These are phyloP conservation scores for Stenogyne calaminthoides DNA, from an alignment of 305 asterid genomes.

Conservation along the genomic window DNA sequence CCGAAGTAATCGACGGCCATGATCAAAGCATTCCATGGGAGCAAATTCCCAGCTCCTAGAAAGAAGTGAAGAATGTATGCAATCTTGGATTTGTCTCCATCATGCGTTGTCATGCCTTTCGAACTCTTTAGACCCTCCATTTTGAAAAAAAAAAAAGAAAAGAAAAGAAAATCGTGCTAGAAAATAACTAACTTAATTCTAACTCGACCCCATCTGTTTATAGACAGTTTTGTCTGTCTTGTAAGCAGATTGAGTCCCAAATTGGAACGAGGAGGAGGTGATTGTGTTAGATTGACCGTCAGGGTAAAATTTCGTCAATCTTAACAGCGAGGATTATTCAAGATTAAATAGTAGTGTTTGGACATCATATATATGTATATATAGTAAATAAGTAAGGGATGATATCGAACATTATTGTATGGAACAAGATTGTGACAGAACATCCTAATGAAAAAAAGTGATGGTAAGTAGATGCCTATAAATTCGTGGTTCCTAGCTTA, in stretches of 20 bases:
- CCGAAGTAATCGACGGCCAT: slow-evolving; percentile 77
- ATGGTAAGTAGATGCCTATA: slow-evolving; percentile 10
- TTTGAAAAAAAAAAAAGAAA: background rate
- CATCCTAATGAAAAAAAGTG: background rate
- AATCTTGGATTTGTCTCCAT: slow-evolving; percentile 47
- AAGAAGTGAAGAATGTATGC: slow-evolving; percentile 72
- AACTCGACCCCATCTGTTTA: background rate
- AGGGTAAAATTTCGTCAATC: background rate
- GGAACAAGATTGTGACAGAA: slow-evolving; percentile 10
- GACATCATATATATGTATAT: background rate
- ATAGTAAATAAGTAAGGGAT: background rate
- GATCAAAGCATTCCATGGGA: slow-evolving; percentile 86
- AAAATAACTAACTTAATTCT: background rate
- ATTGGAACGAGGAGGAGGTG: background rate
- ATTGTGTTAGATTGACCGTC: background rate
- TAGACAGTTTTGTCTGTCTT: background rate
- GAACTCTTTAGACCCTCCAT: slow-evolving; percentile 36
- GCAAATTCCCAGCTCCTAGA: slow-evolving; percentile 83
- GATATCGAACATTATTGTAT: background rate
- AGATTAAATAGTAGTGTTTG: slow-evolving; percentile 5
- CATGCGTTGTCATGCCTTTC: slow-evolving; percentile 21
- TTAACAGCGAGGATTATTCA: background rate
- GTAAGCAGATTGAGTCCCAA: background rate
- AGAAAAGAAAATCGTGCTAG: background rate
- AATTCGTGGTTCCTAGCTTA: slow-evolving; percentile 23